Base-by-base conservation (phyloP, 1,284 basidiomycete genomes). In the Kalmanozyma brasiliensis region DNA sequence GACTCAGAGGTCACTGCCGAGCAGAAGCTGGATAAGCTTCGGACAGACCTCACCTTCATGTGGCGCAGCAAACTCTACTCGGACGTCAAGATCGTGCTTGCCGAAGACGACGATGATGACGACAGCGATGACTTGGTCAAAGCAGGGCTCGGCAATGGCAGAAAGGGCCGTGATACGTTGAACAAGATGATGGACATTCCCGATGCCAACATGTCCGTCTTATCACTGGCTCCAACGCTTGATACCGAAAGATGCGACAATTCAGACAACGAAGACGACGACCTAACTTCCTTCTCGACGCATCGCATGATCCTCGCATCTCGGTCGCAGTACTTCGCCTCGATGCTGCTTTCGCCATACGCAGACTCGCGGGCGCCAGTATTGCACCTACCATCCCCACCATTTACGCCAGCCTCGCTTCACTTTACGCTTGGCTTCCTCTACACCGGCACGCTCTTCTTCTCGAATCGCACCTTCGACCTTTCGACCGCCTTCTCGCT, bases 401-500 rank as follows among this genome's bases (percentile, higher is more conserved):
- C 94, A 0, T 98, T 98, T 83, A 96, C 95, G 0, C 91, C 94
- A 0, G 91, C 94, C 0, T 92, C 93, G 0, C 85, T 96, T 3
- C 93, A 97, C 82, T 98, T 98, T 80, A 92, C 93, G 23, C 88
- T 98, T 24, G 94, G 94, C 14, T 94, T 90, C 83, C 87, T 94
- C 49, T 98, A 98, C 80, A 93, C 93, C 11, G 95, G 95, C 38
- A 94, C 93, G 7, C 89, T 98, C 46, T 86, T 90, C 42, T 96
- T 97, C 80, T 94, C 92, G 4, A 92, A 96, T 77, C 87, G 95
- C 17, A 90, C 91, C 0, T 96, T 93, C 82, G 94, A 98, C 84
- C 88, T 98, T 60, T 86, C 89, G 42, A 98, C 93, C 14, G 91
- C 92, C 0, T 93, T 98, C 80, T 88, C 91, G 60, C 92, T 98